These are phyloP conservation scores for Mycena floridula DNA, from an alignment of 768 basidiomycete genomes.

Conservation along the genomic window DNA sequence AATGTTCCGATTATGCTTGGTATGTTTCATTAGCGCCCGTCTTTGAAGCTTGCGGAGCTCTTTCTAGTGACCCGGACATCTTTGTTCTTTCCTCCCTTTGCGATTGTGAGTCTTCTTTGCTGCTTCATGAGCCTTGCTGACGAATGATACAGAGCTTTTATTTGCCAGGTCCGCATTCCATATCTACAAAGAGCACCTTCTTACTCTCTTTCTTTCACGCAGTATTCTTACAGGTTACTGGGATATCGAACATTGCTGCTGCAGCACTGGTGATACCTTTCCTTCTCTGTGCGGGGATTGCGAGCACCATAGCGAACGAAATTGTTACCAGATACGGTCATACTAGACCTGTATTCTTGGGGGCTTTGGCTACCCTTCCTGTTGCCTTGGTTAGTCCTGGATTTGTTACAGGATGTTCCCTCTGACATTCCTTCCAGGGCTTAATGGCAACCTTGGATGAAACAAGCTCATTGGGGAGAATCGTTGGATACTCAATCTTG, in stretches of 20 bases:
- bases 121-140: not conserved
- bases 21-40: slow-evolving; percentile 1
- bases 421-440: too few species aligned
- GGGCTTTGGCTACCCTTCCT: slow-evolving; percentile 11
- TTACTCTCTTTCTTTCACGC: slow-evolving; percentile 1
- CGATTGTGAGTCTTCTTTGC: slow-evolving; percentile 11
- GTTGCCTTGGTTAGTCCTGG: slow-evolving; percentile 15
- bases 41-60: not conserved
- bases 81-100: slow-evolving; percentile 19
- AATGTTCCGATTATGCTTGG: slow-evolving; percentile 20
- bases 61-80: slow-evolving; percentile 13
- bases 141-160: slow-evolving; percentile 16
- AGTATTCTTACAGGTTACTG: slow-evolving; percentile 18
- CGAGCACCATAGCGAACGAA: slow-evolving; percentile 13
- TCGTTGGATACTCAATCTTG: slow-evolving; percentile 17
- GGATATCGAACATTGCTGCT: slow-evolving; percentile 12
- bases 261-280: slow-evolving; percentile 19
- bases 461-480: slow-evolving; percentile 12
- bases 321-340: slow-evolving; percentile 10
- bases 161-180: slow-evolving; percentile 12
- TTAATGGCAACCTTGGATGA: slow-evolving; percentile 18
- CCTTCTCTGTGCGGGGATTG: slow-evolving; percentile 12
- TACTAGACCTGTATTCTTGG: slow-evolving; percentile 8
- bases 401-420: too few species aligned
- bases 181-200: not conserved